These are phyloP conservation scores for Viridothelium virens DNA, from an alignment of 495 filamentous ascomycete species.

Conservation along the genomic window DNA sequence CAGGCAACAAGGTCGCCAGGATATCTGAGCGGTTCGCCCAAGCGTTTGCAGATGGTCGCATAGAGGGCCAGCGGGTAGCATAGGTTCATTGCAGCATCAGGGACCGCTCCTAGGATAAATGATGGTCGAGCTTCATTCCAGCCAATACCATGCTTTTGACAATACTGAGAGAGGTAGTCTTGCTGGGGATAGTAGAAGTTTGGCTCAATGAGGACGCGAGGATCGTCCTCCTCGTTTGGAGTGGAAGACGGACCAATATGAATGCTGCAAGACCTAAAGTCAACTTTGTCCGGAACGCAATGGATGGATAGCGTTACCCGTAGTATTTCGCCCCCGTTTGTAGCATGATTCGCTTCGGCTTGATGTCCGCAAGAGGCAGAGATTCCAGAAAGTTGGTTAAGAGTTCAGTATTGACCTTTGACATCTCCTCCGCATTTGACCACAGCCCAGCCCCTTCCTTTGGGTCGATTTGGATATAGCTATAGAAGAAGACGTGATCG, in stretches of 20 bases:
- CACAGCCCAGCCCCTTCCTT: constrained; percentile 38
- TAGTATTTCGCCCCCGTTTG: constrained; percentile 28
- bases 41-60: constrained; percentile 38
- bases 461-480: constrained; percentile 43
- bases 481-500: constrained; percentile 49
- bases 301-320: not conserved
- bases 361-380: constrained; percentile 34
- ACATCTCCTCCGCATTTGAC: constrained; percentile 41
- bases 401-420: constrained; percentile 26
- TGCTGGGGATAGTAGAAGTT: constrained; percentile 51
- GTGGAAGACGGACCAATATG: constrained; percentile 41
- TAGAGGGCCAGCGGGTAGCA: constrained; percentile 44
- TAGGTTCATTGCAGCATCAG: constrained; percentile 45
- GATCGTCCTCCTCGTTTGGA: constrained; percentile 40
- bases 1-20: constrained; percentile 38
- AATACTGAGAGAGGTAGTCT: constrained; percentile 38
- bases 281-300: not conserved
- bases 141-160: constrained; percentile 24
- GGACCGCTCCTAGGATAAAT: constrained; percentile 45
- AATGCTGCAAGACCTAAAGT: constrained; percentile 24
- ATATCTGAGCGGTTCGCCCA: constrained; percentile 37
- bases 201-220: constrained; percentile 36
- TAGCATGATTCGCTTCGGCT: constrained; percentile 41
- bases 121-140: constrained; percentile 41
- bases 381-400: constrained; percentile 42